Evolutionary conservation across 192 early-diverging fungal species (phyloP).

Genomic region (Martensiomyces pterosporus): DNA sequence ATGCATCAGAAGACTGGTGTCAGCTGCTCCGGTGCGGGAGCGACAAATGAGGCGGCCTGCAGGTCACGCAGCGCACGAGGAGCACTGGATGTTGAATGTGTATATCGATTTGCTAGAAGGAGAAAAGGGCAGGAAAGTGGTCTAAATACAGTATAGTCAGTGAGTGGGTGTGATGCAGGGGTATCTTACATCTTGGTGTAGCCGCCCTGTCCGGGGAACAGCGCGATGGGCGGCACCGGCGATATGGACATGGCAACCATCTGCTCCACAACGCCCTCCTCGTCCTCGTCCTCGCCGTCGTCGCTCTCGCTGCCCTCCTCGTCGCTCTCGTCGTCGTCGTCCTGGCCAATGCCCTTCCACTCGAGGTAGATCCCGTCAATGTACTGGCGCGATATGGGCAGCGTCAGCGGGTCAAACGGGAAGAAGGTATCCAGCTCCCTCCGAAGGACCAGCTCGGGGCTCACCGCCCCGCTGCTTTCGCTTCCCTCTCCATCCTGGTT

Average conservation of each 20-base stretch:
- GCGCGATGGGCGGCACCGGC: conserved; percentile 6
- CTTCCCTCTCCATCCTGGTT: conserved; percentile 1
- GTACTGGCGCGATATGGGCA: conserved; percentile 65
- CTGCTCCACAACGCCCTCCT: conserved; percentile 21
- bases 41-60: no score
- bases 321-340: conserved; percentile 52
- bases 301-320: conserved; percentile 55
- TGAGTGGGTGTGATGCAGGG: no score
- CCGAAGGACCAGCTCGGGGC: conserved; percentile 21
- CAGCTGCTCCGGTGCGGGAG: no score
- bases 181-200: no score
- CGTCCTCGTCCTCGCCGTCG: conserved; percentile 49
- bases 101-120: no score
- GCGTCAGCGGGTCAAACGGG: conserved; percentile 88
- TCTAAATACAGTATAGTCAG: no score
- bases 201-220: no score
- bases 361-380: conserved; percentile 72
- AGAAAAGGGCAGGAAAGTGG: no score
- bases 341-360: conserved; percentile 67
- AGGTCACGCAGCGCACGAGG: no score
- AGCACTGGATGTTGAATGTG: no score
- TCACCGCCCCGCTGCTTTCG: conserved; percentile 5
- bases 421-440: conserved; percentile 75
- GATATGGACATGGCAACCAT: conserved; percentile 47
- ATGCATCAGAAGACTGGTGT: no score